These are phyloP conservation scores for Colletotrichum sp. DNA, from an alignment of 2,329 filamentous ascomycete genomes.

Conservation along the genomic window DNA sequence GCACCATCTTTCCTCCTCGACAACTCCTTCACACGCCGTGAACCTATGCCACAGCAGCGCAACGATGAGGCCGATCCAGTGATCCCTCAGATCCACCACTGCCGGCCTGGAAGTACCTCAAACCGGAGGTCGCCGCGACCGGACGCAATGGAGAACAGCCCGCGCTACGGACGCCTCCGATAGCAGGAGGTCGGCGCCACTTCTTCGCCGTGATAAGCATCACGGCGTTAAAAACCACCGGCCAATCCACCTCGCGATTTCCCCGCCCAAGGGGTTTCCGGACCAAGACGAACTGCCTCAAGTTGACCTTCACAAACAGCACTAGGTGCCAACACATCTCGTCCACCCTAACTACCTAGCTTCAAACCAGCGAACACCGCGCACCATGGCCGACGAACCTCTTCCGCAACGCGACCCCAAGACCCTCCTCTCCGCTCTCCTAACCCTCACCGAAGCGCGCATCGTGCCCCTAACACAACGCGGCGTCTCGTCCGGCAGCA, in stretches of 20 bases:
- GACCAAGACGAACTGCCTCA: not conserved
- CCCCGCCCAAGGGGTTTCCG: not conserved
- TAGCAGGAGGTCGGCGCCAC: slow-evolving; percentile 17
- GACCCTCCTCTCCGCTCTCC: slow-evolving; percentile 42
- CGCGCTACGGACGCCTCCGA: slow-evolving; percentile 21
- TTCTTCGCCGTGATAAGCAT: slow-evolving; percentile 16
- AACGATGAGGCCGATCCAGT: not conserved
- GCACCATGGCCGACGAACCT: slow-evolving; percentile 23
- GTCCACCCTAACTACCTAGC: not conserved
- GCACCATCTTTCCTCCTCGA: not conserved
- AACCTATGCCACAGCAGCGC: not conserved
- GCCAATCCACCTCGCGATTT: not conserved
- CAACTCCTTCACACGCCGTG: not conserved
- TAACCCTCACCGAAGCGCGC: slow-evolving; percentile 46
- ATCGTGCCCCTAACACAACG: slow-evolving; percentile 57
- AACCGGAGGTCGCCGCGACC: slow-evolving; percentile 26
- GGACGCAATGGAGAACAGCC: not conserved
- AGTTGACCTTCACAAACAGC: not conserved
- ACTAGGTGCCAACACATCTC: not conserved
- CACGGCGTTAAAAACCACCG: slow-evolving; percentile 7
- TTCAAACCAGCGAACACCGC: not conserved
- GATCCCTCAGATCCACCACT: not conserved
- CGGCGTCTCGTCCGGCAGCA: slow-evolving; percentile 57
- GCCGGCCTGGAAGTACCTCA: not conserved
- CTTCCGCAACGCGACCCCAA: slow-evolving; percentile 14